These are phyloP conservation scores for Triadica sebifera DNA, from an alignment of 345 rosid genomes.

Conservation along the genomic window DNA sequence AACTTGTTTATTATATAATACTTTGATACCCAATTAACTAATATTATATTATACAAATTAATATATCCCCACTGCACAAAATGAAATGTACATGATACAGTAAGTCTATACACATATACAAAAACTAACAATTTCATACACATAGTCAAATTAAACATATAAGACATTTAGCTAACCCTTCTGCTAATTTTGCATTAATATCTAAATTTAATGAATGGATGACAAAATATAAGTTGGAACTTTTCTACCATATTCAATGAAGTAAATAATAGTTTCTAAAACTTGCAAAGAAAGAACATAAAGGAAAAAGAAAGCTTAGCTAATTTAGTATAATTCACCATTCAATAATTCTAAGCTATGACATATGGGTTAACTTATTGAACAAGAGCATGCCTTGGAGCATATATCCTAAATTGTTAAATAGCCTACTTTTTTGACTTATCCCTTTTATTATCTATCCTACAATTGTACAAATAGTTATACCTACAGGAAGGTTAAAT, in stretches of 20 bases:
- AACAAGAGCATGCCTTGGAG: neutral
- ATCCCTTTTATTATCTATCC: neutral
- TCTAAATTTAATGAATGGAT: neutral
- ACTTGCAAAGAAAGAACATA: slow-evolving; percentile 42
- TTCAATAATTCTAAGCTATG: slow-evolving; percentile 1
- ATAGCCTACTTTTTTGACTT: neutral
- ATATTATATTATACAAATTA: too few relatives aligned
- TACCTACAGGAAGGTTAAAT: too few relatives aligned
- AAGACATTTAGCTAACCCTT: neutral
- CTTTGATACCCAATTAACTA: too few relatives aligned
- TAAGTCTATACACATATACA: neutral
- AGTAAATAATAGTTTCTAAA: slow-evolving; percentile 73
- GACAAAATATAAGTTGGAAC: slow-evolving; percentile 72
- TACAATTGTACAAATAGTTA: neutral
- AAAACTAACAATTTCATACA: neutral
- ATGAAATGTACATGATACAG: neutral
- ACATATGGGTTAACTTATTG: neutral
- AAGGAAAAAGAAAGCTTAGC: slow-evolving; percentile 7
- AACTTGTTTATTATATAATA: too few relatives aligned
- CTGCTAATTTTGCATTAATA: neutral
- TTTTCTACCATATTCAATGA: slow-evolving; percentile 89
- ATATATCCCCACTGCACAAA: too few relatives aligned
- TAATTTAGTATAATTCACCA: slow-evolving; percentile 10
- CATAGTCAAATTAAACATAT: too few relatives aligned
- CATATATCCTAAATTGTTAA: neutral